Percentiles rank a stretch among this genome's conserved stretches.
Conservation (phyloP, 225 moss, liverwort and hornwort species). For the Marchantia polymorpha region DNA sequence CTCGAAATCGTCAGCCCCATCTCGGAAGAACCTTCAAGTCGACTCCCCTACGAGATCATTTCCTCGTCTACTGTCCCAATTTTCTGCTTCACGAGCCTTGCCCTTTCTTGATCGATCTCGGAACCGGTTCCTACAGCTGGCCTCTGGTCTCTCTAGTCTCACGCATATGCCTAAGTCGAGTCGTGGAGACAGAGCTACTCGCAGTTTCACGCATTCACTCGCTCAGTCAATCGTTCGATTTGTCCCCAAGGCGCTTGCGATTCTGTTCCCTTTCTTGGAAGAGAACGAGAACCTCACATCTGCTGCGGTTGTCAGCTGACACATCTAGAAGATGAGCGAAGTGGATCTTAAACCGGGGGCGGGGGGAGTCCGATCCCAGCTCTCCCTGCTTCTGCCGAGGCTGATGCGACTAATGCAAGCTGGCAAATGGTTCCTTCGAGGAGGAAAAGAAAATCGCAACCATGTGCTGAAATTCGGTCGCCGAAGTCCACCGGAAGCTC, state of each 20-base stretch:
- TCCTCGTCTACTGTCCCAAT: neutral
- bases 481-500: neutral
- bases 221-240: neutral
- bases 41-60: neutral
- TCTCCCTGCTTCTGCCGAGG: neutral
- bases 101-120: neutral
- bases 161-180: neutral
- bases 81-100: neutral
- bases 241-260: neutral
- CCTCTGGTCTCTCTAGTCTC: neutral
- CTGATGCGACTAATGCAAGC: neutral
- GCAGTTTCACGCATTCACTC: neutral
- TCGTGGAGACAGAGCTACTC: neutral
- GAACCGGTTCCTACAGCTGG: neutral
- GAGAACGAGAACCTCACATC: neutral
- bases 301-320: neutral
- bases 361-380: neutral
- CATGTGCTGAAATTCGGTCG: neutral
- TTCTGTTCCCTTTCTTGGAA: neutral
- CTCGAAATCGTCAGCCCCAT: conserved; percentile 7
- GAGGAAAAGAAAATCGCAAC: neutral
- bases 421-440: neutral
- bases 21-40: neutral
- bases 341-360: neutral
- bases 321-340: neutral